Base-by-base conservation (phyloP, 1,284 basidiomycete species). In the Sanguinoderma infundibulare region DNA sequence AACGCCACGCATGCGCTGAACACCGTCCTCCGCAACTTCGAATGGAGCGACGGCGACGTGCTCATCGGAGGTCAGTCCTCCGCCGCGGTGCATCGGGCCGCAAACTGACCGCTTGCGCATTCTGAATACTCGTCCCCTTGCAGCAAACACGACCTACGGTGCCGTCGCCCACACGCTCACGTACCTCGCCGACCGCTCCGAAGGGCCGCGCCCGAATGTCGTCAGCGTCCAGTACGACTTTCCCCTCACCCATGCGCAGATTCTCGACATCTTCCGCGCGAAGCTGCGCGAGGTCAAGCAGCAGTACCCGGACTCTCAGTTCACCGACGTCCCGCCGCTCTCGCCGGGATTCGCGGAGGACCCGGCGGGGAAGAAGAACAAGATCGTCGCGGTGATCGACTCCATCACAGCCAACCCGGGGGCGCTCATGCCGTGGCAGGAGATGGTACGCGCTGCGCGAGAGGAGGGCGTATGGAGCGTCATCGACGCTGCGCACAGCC, bases 401-500 rank as follows among this genome's bases (percentile, higher is more conserved):
- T 77, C 82, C 20, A 90, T 97, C 63, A 77, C 81, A 1, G 86
- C 90, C 1, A 81, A 79, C 42, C 95, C 95, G 0, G 95, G 91
- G 0, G 84, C 86, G 3, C 70, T 80, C 0, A 77, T 94, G 34
- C 95, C 95, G 0, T 97, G 95, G 95, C 79, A 90, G 70, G 83
- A 88, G 63, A 80, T 96, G 71, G 87, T 90, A 0, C 73, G 79
- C 22, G 78, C 93, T n/a, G 90, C 89, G 70, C 83, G 82, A 66
- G 83, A 91, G 65, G 86, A 88, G 57, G 85, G 85, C 3, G 82
- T 89, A 2, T 84, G 86, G 74, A 89, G 83, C 57, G 74, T 96
- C 17, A 75, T 98, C 15, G 95, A 98, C 68, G 95, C 82, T 0
- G 95, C 95, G 0, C 95, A 97, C 73, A 87, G 88, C 3, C 87